These are phyloP conservation scores for Paramecium pentaurelia DNA, from an alignment of 73 alveolate genomes.

Conservation along the genomic window DNA sequence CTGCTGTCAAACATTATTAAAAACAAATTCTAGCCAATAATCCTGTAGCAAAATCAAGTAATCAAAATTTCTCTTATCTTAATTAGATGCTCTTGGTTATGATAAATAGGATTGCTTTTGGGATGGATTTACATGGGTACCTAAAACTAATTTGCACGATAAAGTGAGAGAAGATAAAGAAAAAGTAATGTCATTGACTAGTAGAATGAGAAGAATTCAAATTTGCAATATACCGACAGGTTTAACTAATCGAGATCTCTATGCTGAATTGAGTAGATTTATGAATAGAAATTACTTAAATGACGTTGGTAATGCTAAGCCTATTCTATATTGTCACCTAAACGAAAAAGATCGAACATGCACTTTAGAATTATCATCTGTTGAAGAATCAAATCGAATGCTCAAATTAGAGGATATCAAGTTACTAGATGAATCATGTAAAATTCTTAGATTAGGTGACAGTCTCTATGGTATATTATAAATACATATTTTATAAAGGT, in stretches of 20 bases:
- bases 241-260: slow-evolving; percentile 27
- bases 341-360: slow-evolving; percentile 48
- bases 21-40: slow-evolving; percentile 23
- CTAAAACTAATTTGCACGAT: slow-evolving; percentile 42
- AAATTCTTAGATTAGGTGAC: slow-evolving; percentile 4
- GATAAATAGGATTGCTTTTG: slow-evolving; percentile 44
- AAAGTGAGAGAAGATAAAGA: slow-evolving; percentile 48
- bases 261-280: slow-evolving; percentile 45
- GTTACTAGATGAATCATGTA: slow-evolving; percentile 22
- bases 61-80: neutral
- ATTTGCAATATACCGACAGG: slow-evolving; percentile 44
- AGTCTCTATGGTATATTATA: slow-evolving; percentile 19
- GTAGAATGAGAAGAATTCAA: slow-evolving; percentile 49
- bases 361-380: slow-evolving; percentile 36
- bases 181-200: slow-evolving; percentile 52
- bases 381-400: slow-evolving; percentile 39
- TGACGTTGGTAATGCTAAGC: slow-evolving; percentile 44
- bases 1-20: slow-evolving; percentile 37
- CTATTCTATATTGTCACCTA: slow-evolving; percentile 18
- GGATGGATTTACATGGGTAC: slow-evolving; percentile 54
- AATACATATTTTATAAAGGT: neutral
- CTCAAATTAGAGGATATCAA: slow-evolving; percentile 3
- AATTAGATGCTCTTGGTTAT: neutral
- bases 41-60: slow-evolving; percentile 41
- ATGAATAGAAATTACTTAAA: slow-evolving; percentile 43